A percentile compares a stretch with the other conserved stretches of the same genome.
phyloP scores from a whole-genome alignment of 139 green algal species.

The Medakamo hakoo region DNA sequence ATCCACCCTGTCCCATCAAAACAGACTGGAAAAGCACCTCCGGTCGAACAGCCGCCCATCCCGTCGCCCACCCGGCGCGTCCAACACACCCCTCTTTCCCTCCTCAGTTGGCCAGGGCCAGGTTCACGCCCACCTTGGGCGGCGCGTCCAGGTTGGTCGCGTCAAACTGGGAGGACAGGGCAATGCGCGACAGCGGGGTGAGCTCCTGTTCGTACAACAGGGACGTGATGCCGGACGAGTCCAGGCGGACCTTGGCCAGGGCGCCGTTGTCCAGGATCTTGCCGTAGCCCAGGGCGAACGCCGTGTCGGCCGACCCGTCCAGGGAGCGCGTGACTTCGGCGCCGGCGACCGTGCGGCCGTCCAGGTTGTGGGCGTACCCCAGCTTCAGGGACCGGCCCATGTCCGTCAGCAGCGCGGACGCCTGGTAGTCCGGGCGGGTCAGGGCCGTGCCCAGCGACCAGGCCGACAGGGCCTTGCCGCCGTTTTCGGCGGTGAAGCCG shows the following conservation, averaged over 20 bases:
- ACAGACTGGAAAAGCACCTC: no score
- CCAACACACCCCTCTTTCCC: no score
- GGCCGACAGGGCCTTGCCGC: constrained; percentile 5
- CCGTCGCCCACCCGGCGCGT: no score
- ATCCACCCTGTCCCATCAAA: no score
- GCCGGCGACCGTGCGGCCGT: constrained; percentile 3
- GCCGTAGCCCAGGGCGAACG: constrained; percentile 4
- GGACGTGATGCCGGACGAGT: constrained; percentile 1
- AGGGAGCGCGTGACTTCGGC: constrained; percentile 11
- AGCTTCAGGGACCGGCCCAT: constrained; percentile 8
- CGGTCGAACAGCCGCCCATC: no score
- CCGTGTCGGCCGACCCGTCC: neutral
- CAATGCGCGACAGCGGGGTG: constrained; percentile 1
- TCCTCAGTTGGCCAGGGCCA: constrained; percentile 10
- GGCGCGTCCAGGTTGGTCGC: constrained; percentile 10
- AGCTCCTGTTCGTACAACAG: neutral
- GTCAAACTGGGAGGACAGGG: constrained; percentile 8
- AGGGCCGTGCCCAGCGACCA: constrained; percentile 8
- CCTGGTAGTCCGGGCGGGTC: constrained; percentile 12
- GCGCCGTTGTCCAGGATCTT: constrained; percentile 8
- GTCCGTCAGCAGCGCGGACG: constrained; percentile 3
- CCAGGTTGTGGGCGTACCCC: constrained; percentile 17
- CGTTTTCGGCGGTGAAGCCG: constrained; percentile 9
- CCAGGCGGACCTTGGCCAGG: constrained; percentile 9
- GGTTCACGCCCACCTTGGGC: constrained; percentile 12